Percentiles rank a stretch among this genome's conserved stretches.
These are phyloP conservation scores for Phoma herbarum DNA, from an alignment of 2,329 filamentous ascomycete species.

Conservation along the genomic window DNA sequence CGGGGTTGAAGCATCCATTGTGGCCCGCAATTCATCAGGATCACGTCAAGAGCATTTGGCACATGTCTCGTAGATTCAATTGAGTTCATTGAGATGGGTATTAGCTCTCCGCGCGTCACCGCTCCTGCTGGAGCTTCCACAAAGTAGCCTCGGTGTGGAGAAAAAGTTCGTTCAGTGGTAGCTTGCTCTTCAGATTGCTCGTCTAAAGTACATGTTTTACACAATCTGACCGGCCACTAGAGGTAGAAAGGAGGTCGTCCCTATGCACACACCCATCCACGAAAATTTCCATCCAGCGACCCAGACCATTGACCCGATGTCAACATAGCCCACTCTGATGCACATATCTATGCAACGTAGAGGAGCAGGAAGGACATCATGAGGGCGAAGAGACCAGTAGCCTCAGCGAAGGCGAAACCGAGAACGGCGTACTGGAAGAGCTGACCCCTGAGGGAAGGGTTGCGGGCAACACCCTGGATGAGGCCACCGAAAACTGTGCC, in stretches of 20 bases:
- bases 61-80: conserved; percentile 30
- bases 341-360: conserved; percentile 54
- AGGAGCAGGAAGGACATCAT: conserved; percentile 58
- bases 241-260: conserved; percentile 50
- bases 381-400: conserved; percentile 73
- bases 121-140: conserved; percentile 33
- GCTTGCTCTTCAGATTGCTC: conserved; percentile 54
- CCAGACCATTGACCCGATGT: conserved; percentile 47
- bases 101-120: conserved; percentile 39
- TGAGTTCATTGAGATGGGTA: conserved; percentile 41
- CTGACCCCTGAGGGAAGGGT: conserved; percentile 93
- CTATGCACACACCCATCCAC: conserved; percentile 53
- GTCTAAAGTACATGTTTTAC: conserved; percentile 56
- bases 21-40: conserved; percentile 31
- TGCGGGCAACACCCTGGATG: conserved; percentile 88
- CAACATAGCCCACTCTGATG: conserved; percentile 42
- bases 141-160: conserved; percentile 36
- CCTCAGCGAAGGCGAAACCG: conserved; percentile 94
- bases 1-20: conserved; percentile 26
- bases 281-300: conserved; percentile 49
- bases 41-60: conserved; percentile 29
- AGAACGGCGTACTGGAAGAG: conserved; percentile 97
- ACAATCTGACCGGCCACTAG: conserved; percentile 55
- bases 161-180: conserved; percentile 47
- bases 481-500: conserved; percentile 93